Base-by-base conservation (phyloP, 2,329 filamentous ascomycete species). In the Diaporthe caulivora region DNA sequence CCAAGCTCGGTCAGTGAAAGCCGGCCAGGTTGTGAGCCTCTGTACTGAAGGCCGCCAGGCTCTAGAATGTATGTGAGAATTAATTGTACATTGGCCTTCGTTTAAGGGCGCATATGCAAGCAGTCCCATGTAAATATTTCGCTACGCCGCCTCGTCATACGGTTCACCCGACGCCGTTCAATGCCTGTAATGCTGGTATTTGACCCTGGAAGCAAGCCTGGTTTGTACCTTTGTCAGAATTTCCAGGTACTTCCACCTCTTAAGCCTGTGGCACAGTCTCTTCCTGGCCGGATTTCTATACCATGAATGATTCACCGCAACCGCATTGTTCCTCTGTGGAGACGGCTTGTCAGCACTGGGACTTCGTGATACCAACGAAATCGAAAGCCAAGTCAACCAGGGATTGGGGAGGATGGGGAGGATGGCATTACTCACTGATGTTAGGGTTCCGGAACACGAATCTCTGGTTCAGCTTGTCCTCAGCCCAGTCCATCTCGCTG, bases 391-490 rank as follows among this genome's bases (percentile, higher is more conserved):
- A 24, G 17, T 42, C 8, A 11, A 5, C 3, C 68, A 58, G 68
- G 37, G 1, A 42, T 17, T 26, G 24, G 18, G 10, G 6, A 18
- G 40, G 24, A 8, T 4, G 11, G 21, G 10, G 21, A 21, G 34
- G 15, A 17, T 15, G 2, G 34, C 3, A 17, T 58, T 18, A 92
- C 95, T 90, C 86, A 98, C 95, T 99, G 81, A 98, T 98, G 80
- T 99, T 99, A 2, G 97, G 97, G 82, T 99, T 99, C 81, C 91
- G 92, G 85, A 99, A 99, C 67, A 98, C 92, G 83, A 99, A 99
- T 77, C 94, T 89, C 83, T 95, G 90, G 82, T 93, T 97, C 76
- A 99, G 85, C 86, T 97, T 98, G 79, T 98, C 97, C 84, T 98
- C 95, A 15, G 96, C 89, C 95, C 96, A 99, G 81, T 99, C 97